phyloP scores from a whole-genome alignment of 192 early-diverging fungal species.

The Phycomyces blakesleeanus region DNA sequence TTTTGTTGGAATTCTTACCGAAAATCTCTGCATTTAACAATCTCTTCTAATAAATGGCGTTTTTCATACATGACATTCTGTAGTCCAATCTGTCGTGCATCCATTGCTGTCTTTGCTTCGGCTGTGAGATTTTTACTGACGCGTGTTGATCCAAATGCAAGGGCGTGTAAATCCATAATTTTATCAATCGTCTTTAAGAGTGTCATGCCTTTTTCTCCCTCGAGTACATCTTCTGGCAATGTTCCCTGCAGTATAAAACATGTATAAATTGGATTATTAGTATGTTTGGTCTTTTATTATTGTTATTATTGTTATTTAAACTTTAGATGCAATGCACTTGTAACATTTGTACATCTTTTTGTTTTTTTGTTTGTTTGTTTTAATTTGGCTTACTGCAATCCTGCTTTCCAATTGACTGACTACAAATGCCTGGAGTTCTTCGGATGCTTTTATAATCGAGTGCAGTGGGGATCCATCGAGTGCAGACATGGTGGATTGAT shows the following conservation, averaged over 20 bases:
- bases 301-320: conserved; percentile 3
- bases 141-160: conserved; percentile 20
- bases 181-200: conserved; percentile 11
- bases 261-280: neutral
- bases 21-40: conserved; percentile 50
- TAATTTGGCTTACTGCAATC: neutral
- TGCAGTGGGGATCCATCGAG: neutral
- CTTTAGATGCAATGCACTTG: conserved; percentile 3
- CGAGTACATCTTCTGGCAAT: conserved; percentile 4
- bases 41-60: conserved; percentile 50
- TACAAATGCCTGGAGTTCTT: neutral
- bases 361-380: no score
- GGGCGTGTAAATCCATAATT: conserved; percentile 15
- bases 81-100: conserved; percentile 40
- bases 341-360: no score
- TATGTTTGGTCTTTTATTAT: neutral
- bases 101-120: conserved; percentile 55
- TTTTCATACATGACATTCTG: conserved; percentile 58
- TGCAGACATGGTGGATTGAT: neutral
- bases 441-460: neutral
- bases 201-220: neutral
- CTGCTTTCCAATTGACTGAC: neutral
- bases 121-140: conserved; percentile 41
- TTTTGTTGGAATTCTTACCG: conserved; percentile 34
- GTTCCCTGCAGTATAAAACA: conserved; percentile 8